Evolutionary conservation across 768 basidiomycete genomes (phyloP).

Genomic region (Pleurotus cornucopiae): DNA sequence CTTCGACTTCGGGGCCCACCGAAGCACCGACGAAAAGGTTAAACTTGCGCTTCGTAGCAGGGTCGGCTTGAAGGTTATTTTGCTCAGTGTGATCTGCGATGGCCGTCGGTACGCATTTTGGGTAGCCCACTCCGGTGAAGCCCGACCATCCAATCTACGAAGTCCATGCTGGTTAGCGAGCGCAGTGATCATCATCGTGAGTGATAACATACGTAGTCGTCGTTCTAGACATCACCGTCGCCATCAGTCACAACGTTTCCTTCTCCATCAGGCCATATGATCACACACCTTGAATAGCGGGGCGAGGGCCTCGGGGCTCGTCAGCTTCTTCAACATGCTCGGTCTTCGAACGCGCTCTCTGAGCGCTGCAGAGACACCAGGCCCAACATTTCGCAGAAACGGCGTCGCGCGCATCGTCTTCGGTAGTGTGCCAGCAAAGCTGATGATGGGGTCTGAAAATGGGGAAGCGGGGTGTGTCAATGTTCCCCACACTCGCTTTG

Average conservation of each 20-base stretch:
- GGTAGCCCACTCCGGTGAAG: constrained; percentile 49
- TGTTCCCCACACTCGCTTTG: background rate
- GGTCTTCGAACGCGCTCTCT: constrained; percentile 38
- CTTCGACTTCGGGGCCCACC: constrained; percentile 45
- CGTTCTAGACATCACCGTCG: constrained; percentile 25
- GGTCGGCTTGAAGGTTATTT: constrained; percentile 39
- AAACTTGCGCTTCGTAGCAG: constrained; percentile 39
- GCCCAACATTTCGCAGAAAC: constrained; percentile 21
- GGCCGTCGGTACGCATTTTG: constrained; percentile 40
- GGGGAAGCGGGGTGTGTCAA: background rate
- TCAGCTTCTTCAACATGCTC: constrained; percentile 30
- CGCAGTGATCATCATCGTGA: background rate
- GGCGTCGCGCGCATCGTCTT: constrained; percentile 27
- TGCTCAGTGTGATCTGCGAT: constrained; percentile 41
- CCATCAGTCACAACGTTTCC: background rate
- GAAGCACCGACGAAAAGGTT: constrained; percentile 46
- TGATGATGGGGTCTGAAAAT: background rate
- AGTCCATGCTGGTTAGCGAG: background rate
- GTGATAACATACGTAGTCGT: constrained; percentile 37
- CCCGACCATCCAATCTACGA: constrained; percentile 46
- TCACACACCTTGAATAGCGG: constrained; percentile 35
- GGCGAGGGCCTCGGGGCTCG: constrained; percentile 32
- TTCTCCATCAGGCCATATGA: background rate
- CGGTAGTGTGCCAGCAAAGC: background rate
- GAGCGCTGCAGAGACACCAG: constrained; percentile 29